phyloP scores from a whole-genome alignment of 805 yeast species.

The Candida pini region DNA sequence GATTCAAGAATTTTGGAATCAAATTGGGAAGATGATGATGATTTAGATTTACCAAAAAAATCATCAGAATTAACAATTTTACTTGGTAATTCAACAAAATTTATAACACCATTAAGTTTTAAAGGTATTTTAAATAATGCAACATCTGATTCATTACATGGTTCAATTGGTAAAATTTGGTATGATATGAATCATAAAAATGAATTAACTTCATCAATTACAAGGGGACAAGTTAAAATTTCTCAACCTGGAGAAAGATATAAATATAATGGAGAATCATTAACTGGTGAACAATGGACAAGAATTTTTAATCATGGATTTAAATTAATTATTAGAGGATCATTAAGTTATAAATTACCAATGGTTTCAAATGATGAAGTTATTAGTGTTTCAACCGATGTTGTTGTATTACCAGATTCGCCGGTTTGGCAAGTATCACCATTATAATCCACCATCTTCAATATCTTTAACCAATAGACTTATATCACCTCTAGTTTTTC shows the following conservation, averaged over 20 bases:
- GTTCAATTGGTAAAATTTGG: slow-evolving; percentile 18
- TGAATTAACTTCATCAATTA: slow-evolving; percentile 3
- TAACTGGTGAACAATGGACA: slow-evolving; percentile 26
- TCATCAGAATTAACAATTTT: slow-evolving; percentile 25
- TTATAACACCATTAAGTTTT: slow-evolving; percentile 28
- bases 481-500: slow-evolving; percentile 39
- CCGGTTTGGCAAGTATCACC: neutral
- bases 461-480: slow-evolving; percentile 29
- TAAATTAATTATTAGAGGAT: slow-evolving; percentile 28
- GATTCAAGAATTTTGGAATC: slow-evolving; percentile 13
- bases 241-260: slow-evolving; percentile 24
- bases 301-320: slow-evolving; percentile 22
- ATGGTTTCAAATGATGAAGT: slow-evolving; percentile 20
- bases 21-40: neutral
- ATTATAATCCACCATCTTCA: slow-evolving; percentile 23
- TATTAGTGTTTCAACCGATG: slow-evolving; percentile 25
- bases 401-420: slow-evolving; percentile 13
- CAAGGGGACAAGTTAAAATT: slow-evolving; percentile 29
- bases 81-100: slow-evolving; percentile 26
- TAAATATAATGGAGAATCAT: slow-evolving; percentile 17
- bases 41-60: slow-evolving; percentile 1
- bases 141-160: slow-evolving; percentile 2
- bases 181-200: slow-evolving; percentile 16
- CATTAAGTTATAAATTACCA: slow-evolving; percentile 27
- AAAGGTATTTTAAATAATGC: slow-evolving; percentile 20